Evolutionary conservation across 306 rosid genomes (phyloP).

Genomic region (Quercus agrifolia): DNA sequence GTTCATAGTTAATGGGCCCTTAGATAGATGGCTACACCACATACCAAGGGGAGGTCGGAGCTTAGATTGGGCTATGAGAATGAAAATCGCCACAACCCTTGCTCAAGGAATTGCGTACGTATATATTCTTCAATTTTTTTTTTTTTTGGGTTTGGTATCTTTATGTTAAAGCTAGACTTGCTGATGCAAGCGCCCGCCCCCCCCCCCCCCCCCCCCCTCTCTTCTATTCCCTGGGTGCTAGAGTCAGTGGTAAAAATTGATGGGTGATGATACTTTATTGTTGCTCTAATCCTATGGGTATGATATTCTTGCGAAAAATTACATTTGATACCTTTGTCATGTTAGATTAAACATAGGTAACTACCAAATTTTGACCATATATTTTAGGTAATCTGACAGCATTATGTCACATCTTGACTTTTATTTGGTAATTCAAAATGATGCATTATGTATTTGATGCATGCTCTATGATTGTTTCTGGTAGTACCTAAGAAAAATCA

Average conservation of each 20-base stretch:
- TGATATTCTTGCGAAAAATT: not conserved
- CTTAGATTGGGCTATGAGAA: conserved; percentile 93
- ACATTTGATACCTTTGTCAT: not conserved
- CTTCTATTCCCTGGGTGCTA: not conserved
- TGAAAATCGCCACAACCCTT: conserved; percentile 86
- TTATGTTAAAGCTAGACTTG: not conserved
- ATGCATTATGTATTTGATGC: not conserved
- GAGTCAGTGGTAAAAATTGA: too few relatives aligned
- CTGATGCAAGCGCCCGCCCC: not conserved
- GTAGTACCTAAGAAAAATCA: not conserved
- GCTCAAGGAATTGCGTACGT: conserved; percentile 99
- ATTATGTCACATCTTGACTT: not conserved
- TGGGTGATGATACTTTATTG: not conserved
- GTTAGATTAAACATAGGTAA: not conserved
- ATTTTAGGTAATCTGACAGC: not conserved
- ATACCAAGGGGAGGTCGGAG: conserved; percentile 95
- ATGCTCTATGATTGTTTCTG: not conserved
- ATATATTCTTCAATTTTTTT: not conserved
- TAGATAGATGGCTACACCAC: conserved; percentile 96
- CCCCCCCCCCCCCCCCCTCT: not conserved
- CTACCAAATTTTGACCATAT: not conserved
- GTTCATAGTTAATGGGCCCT: conserved; percentile 87
- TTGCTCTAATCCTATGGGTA: not conserved
- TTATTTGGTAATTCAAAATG: not conserved
- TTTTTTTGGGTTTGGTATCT: not conserved